These are phyloP conservation scores for Aspergillus sojae DNA, from an alignment of 2,329 filamentous ascomycete genomes.

Conservation along the genomic window DNA sequence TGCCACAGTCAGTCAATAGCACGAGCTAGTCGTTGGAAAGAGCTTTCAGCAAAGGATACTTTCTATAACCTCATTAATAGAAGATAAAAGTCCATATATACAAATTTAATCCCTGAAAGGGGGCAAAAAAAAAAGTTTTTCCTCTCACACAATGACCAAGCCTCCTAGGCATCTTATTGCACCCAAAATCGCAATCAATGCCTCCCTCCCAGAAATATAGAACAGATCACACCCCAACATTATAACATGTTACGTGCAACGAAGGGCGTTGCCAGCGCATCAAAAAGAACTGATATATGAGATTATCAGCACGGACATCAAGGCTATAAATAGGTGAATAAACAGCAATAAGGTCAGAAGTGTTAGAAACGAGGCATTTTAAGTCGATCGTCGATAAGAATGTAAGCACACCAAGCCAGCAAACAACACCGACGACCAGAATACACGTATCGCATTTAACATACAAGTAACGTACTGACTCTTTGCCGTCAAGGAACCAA, in stretches of 20 bases:
- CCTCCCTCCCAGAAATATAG: background rate
- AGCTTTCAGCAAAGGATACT: slow-evolving; percentile 7
- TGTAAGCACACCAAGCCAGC: background rate
- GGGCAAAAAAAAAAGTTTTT: background rate
- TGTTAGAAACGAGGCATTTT: background rate
- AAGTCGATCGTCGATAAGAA: background rate
- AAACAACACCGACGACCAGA: background rate
- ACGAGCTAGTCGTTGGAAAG: background rate
- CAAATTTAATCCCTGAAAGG: slow-evolving; percentile 12
- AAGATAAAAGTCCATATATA: slow-evolving; percentile 9
- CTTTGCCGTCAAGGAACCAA: background rate
- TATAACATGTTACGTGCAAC: slow-evolving; percentile 26
- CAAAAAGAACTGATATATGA: background rate
- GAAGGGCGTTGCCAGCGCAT: slow-evolving; percentile 4
- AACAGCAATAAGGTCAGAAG: background rate
- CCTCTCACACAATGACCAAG: slow-evolving; percentile 2
- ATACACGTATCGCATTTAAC: slow-evolving; percentile 32
- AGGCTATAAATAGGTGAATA: background rate
- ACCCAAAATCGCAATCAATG: background rate
- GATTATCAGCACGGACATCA: background rate
- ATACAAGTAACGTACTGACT: slow-evolving; percentile 22
- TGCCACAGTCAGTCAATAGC: background rate
- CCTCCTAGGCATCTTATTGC: background rate
- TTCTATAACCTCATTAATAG: slow-evolving; percentile 26
- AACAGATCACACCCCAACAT: slow-evolving; percentile 15